These are phyloP conservation scores for Leucocoprinus gongylophorus DNA, from an alignment of 1,284 basidiomycete species.

Conservation along the genomic window DNA sequence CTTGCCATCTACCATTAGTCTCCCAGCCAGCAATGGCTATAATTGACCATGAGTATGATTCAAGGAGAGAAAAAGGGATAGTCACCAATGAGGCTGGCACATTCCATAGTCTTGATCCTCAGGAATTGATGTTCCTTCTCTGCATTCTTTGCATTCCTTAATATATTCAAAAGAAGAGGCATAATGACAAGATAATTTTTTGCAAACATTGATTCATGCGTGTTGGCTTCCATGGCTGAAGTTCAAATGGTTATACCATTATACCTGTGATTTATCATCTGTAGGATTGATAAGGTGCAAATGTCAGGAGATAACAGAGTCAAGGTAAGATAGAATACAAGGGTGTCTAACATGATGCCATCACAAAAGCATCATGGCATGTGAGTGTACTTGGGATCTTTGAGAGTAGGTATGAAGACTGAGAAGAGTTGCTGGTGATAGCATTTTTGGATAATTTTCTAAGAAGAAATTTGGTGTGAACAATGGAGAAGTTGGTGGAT, in stretches of 20 bases:
- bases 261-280: constrained; percentile 29
- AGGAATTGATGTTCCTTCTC: constrained; percentile 59
- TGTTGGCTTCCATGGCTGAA: constrained; percentile 78
- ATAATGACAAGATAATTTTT: constrained; percentile 74
- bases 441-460: constrained; percentile 71
- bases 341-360: constrained; percentile 64
- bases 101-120: constrained; percentile 79
- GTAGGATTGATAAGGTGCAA: constrained; percentile 49
- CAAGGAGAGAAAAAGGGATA: not conserved
- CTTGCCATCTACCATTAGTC: constrained; percentile 64
- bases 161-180: constrained; percentile 66
- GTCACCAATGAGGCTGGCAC: constrained; percentile 70
- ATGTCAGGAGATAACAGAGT: constrained; percentile 67
- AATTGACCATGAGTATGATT: not conserved
- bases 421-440: constrained; percentile 64
- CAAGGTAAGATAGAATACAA: constrained; percentile 71
- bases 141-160: constrained; percentile 52
- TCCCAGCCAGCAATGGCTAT: constrained; percentile 80
- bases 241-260: constrained; percentile 68
- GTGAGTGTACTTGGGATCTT: constrained; percentile 76
- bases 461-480: not conserved
- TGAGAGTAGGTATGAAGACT: constrained; percentile 64
- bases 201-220: constrained; percentile 64
- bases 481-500: not conserved
- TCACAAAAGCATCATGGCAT: constrained; percentile 74